Base-by-base conservation (phyloP, 1,284 basidiomycete species). In the Papiliotrema fonsecae region DNA sequence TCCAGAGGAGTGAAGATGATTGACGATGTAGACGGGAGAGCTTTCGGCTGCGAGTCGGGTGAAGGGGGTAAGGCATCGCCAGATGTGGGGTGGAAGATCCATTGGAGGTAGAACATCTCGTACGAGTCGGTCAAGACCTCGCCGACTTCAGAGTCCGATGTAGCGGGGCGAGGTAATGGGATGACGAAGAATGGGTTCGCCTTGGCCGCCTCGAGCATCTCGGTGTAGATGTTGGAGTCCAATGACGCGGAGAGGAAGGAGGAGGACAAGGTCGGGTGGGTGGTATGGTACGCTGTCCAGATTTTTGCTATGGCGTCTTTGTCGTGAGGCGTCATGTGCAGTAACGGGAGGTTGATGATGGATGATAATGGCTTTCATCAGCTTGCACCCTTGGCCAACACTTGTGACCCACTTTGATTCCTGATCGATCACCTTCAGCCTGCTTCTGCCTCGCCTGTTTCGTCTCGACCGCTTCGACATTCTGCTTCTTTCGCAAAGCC, bases 1-100 rank as follows among this genome's bases (percentile, higher is more conserved):
- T 88, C 86, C 43, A 97, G 78, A 4, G 94, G 88, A 0, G 94
- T 94, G 76, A 96, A 96, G 45, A 98, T 79, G 35, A 94, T 79
- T 1, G 90, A 75, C 2, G 75, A 70, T 2, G 69, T 73, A 35
- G 49, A 65, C 45, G 41, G 76, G 58, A 52, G 68, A 54, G 25
- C 69, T 9, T n/a, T 27, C 0, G 71, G 42, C 57, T 50, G 68
- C 54, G 49, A 63, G 62, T 59, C 82, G 58, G 58, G 13, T 62
- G 63, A 6, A 60, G 35, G 63, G 38, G 40, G 82, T 78, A n/a
- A 75, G 62, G n/a, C 50, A 1, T 53, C 45, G 10, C 76, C 75
- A 2, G 86, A 85, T 1, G 80, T 68, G 4, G 79, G 79, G 65
- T 91, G 85, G 67, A 88, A 86, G 49, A 78, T 77, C 89, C 90